A percentile compares a stretch with the other conserved stretches of the same genome.
phyloP scores from a whole-genome alignment of 2,329 filamentous ascomycete species.

The Epichloe aotearoae region DNA sequence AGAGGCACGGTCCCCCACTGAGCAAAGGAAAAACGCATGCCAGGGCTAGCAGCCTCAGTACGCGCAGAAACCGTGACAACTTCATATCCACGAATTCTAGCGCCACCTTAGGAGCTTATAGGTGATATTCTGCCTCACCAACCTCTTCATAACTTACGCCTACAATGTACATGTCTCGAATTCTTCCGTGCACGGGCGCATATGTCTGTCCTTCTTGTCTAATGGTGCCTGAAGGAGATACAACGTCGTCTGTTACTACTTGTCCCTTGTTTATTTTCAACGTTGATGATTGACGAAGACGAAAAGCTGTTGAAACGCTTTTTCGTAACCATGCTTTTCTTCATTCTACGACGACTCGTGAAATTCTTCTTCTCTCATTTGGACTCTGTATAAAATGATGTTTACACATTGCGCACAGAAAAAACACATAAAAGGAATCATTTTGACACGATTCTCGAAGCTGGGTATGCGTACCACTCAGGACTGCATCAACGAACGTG shows the following conservation, averaged over 20 bases:
- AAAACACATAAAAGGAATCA: neutral
- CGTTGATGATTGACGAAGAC: slow-evolving; percentile 14
- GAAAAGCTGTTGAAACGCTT: slow-evolving; percentile 3
- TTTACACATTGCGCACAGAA: neutral
- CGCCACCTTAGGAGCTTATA: slow-evolving; percentile 29
- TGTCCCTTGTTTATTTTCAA: slow-evolving; percentile 7
- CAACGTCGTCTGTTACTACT: slow-evolving; percentile 4
- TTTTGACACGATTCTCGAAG: neutral
- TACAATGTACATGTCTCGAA: slow-evolving; percentile 8
- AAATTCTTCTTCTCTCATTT: slow-evolving; percentile 1
- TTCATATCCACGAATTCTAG: slow-evolving; percentile 21
- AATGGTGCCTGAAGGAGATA: neutral
- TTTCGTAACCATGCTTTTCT: slow-evolving; percentile 1
- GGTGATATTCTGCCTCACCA: slow-evolving; percentile 25
- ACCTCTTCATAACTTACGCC: slow-evolving; percentile 14
- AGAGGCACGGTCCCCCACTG: slow-evolving; percentile 21
- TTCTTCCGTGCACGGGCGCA: neutral
- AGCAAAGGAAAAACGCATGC: slow-evolving; percentile 27
- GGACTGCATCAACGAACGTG: slow-evolving; percentile 1
- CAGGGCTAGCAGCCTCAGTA: slow-evolving; percentile 33
- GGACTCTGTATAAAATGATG: neutral
- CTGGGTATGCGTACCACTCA: neutral
- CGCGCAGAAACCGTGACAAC: slow-evolving; percentile 30
- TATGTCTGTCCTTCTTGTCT: neutral
- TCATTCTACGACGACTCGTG: slow-evolving; percentile 3